Percentiles rank a stretch among this genome's conserved stretches.
Evolutionary conservation across 345 rosid species (phyloP).

Genomic region (Firmiana major): DNA sequence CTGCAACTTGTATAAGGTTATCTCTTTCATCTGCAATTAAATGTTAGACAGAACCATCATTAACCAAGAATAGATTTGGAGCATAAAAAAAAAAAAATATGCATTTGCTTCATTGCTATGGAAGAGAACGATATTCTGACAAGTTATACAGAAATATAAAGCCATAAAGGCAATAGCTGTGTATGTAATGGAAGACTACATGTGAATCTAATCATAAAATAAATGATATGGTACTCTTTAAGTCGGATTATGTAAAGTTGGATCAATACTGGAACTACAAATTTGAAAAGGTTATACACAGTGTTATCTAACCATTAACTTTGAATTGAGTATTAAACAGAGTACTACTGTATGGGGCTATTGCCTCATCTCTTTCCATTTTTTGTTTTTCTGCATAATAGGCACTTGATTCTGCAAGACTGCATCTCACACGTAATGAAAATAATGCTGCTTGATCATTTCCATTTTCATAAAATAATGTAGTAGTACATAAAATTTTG

Average conservation of each 20-base stretch:
- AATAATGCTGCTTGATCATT: not conserved
- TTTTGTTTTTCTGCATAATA: not conserved
- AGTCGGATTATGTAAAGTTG: too few species aligned
- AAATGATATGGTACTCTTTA: not conserved
- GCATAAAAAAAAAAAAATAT: not conserved
- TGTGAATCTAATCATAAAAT: not conserved
- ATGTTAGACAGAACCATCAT: too few species aligned
- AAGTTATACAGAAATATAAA: not conserved
- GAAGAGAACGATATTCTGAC: not conserved
- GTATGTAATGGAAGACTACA: not conserved
- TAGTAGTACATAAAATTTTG: not conserved
- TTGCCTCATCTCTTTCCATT: not conserved
- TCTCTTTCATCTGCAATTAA: conserved; percentile 3
- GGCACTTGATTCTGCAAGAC: not conserved
- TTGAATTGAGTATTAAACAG: not conserved
- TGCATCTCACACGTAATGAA: not conserved
- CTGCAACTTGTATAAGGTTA: conserved; percentile 73
- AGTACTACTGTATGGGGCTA: not conserved
- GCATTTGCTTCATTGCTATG: not conserved
- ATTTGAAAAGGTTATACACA: too few species aligned
- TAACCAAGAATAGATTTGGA: not conserved
- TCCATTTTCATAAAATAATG: not conserved
- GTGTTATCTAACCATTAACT: not conserved
- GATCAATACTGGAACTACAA: too few species aligned
- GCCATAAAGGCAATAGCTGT: not conserved